Evolutionary conservation across 768 basidiomycete species (phyloP).

Genomic region (Termitomyces sp.): DNA sequence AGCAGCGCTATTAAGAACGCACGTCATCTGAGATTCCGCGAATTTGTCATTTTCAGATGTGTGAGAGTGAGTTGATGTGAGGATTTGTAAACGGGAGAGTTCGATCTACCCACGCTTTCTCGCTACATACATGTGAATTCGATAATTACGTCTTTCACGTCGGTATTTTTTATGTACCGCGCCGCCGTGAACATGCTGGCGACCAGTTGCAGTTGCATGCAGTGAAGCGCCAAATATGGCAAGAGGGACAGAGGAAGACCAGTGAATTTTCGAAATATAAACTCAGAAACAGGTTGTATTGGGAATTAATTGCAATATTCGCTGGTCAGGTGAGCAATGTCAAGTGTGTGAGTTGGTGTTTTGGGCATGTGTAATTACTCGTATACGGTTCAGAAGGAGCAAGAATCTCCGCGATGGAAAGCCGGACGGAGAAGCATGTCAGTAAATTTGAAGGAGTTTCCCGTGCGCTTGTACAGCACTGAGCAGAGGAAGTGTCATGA

Average conservation of each 20-base stretch:
- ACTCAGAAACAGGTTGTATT: not conserved
- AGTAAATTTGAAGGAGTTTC: too few relatives aligned
- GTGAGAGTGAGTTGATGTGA: not conserved
- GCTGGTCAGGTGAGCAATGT: not conserved
- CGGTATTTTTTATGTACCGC: too few relatives aligned
- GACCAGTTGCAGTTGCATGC: not conserved
- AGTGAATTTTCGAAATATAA: not conserved
- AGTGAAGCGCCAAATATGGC: not conserved
- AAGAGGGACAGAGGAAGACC: too few relatives aligned
- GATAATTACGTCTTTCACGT: not conserved
- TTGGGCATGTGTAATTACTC: not conserved
- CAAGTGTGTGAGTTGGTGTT: not conserved
- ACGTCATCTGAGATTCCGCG: not conserved
- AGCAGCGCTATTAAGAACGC: not conserved
- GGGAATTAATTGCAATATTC: not conserved
- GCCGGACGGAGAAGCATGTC: too few relatives aligned
- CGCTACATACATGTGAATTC: not conserved
- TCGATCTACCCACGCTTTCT: not conserved
- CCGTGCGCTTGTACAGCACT: too few relatives aligned
- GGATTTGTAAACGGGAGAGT: not conserved
- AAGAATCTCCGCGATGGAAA: too few relatives aligned
- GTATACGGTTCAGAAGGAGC: too few relatives aligned
- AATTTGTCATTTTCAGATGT: not conserved
- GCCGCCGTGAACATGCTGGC: too few relatives aligned
- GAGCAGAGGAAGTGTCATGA: too few relatives aligned